Base-by-base conservation (phyloP, 1,284 basidiomycete species). In the Ustilago hordei region DNA sequence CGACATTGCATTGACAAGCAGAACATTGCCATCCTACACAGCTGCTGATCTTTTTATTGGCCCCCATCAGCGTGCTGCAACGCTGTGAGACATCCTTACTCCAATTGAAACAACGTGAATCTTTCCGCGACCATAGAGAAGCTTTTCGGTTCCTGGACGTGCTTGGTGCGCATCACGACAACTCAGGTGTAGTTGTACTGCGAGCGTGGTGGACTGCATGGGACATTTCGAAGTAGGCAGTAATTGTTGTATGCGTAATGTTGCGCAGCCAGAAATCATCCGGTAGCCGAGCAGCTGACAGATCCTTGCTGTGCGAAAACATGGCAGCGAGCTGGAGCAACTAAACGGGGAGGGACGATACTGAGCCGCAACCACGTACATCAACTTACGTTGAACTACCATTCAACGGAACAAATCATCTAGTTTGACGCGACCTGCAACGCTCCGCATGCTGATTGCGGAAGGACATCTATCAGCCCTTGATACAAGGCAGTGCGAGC, bases 281-380 rank as follows among this genome's bases (percentile, higher is more conserved):
- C 64, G 70, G 61, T 73, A 73, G 23, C 70, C 64, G 64, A 64
- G 50, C 59, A 60, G 65, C 70, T 73, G 64, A 58, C 61, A 68
- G 60, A 47, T 56, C 17, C 5, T 11, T 23, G 43, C 38, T 1
- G 35, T 34, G 34, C 31, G 13, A 11, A 43, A 9, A 59, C 36
- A 56, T 13, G 43, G 35, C 55, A 64, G 53, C 5, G 15, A 69
- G 63, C 75, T 64, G 74, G 65, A 79, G 75, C 67, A 70, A 55
- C 71, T 41, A 57, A 55, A 72, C 61, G 66, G 63, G 63, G 63
- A 67, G 61, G 61, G 41, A 57, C 39, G 23, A 61, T 50, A 13
- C 23, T 48, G 43, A 45, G 39, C 34, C 23, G 48, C 57, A 38
- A 43, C 34, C 19, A 54, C 3, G 28, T 28, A 50, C 15, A 13